Conservation (phyloP, 371 early-diverging fungal species). For the Mortierella sp. region DNA sequence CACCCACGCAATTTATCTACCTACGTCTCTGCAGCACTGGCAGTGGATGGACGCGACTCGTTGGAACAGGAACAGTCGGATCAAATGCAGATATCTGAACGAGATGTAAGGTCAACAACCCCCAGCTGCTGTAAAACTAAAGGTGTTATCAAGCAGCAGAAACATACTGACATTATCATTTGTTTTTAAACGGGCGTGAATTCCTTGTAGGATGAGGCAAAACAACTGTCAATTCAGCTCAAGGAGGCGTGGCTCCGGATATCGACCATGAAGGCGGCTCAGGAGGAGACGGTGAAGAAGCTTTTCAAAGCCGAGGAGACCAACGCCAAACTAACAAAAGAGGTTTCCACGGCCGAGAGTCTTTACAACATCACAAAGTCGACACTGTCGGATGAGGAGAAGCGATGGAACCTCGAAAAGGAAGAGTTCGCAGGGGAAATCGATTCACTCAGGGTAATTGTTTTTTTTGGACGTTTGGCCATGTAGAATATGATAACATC, state of each 20-base stretch:
- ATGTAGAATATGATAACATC: too few relatives aligned
- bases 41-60: conserved; percentile 36
- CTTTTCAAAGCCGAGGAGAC: conserved; percentile 34
- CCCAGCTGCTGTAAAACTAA: background rate
- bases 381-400: conserved; percentile 16
- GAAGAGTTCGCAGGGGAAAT: conserved; percentile 24
- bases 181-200: background rate
- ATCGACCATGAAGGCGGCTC: conserved; percentile 28
- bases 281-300: conserved; percentile 29
- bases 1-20: background rate
- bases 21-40: conserved; percentile 21
- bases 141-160: background rate
- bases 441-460: conserved; percentile 29
- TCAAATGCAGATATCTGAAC: background rate
- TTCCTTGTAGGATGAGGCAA: conserved; percentile 39
- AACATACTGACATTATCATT: background rate
- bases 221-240: conserved; percentile 35
- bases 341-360: conserved; percentile 22
- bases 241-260: conserved; percentile 44
- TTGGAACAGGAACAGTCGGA: conserved; percentile 27
- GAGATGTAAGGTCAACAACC: conserved; percentile 14
- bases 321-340: conserved; percentile 12
- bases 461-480: background rate
- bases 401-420: conserved; percentile 32
- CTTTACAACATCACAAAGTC: conserved; percentile 10